Evolutionary conservation across 148 eudicot species (phyloP), one percentile per base, ranked within the genome.

Genomic region (Hydrangea macrophylla): DNA sequence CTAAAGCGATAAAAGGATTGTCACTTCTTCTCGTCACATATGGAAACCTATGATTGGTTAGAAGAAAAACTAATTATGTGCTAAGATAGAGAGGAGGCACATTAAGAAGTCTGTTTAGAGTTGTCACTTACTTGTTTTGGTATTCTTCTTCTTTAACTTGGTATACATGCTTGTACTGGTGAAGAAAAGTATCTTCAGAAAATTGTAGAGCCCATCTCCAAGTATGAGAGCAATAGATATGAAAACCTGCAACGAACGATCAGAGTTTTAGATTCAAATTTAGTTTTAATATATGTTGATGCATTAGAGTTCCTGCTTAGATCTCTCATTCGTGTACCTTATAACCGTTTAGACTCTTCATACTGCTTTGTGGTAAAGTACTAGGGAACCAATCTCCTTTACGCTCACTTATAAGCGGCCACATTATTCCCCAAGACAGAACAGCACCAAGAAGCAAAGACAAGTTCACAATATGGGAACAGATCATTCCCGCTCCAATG

Each of bases 401-500:
- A 7, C 67, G 82, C 1, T 65, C 70, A 0, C 74, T 75, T 53
- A 90, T 85, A 6, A 84, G 78, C 0, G 92, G 96, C 96, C 96
- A 89, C 88, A 87, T 85, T 32, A 87, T 59, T 25, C 92, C 96
- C 83, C 85, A 90, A 0, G 96, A 90, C 27, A 90, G 79, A 68
- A 84, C 65, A 28, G 92, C 90, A 9, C 92, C 96, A 60, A 85
- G 50, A 54, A 90, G 90, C 77, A 85, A 59, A 9, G 92, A 87
- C 45, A 82, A 64, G 62, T 87, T 90, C 30, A 90, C 96, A 7
- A 80, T 76, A 68, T 90, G 92, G 61, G 92, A 82, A 74, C 96
- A 90, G 37, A 90, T 90, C 92, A 90, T 90, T 69, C 96, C 96
- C 0, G 92, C 90, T 63, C 96, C 96, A 40, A 87, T 63, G 33